Evolutionary conservation across 1,284 basidiomycete species (phyloP), one percentile per base, ranked within the genome.

Genomic region (Ustilago cynodontis): DNA sequence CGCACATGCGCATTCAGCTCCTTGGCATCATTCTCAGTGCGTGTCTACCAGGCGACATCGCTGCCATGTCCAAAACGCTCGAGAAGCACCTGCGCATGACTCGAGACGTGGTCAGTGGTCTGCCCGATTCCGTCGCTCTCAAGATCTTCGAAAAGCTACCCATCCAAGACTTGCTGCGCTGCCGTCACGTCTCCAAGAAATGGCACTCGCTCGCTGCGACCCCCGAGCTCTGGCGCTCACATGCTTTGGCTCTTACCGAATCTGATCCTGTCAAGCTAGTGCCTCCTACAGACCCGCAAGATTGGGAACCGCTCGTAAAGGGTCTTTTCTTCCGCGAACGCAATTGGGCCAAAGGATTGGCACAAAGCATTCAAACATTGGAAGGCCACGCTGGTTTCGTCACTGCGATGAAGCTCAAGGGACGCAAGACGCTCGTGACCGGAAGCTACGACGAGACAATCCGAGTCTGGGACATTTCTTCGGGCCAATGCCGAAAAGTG

Each of bases 381-480:
- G 89, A 90, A 49, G 94, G 93, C 0, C 94, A 96, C 80, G 93
- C 91, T 7, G 93, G 92, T 83, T 95, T 94, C 84, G 93, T 93
- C 75, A 96, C 94, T 0, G 93, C 92, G 0, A 88, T 96, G 41
- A 88, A 94, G 33, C 87, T 95, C 39, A 89, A 91, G 66, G 93
- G 90, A 86, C 70, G 78, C 54, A 85, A 77, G 86, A 85, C 80
- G 7, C 88, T 96, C 41, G 93, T 95, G 72, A 94, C 92, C 74
- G 94, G 94, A 18, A 93, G 92, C 49, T 94, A 95, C 81, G 94
- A 95, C 73, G 94, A 95, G 58, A 87, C 86, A 2, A 52, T 68
- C 39, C 77, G 81, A 31, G 70, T 82, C 29, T 83, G 81, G 81
- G 80, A 83, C 53, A 64, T 82, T 35, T 61, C 92, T 65, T 91